phyloP scores from a whole-genome alignment of 345 rosid species.

The Gossypium turneri region DNA sequence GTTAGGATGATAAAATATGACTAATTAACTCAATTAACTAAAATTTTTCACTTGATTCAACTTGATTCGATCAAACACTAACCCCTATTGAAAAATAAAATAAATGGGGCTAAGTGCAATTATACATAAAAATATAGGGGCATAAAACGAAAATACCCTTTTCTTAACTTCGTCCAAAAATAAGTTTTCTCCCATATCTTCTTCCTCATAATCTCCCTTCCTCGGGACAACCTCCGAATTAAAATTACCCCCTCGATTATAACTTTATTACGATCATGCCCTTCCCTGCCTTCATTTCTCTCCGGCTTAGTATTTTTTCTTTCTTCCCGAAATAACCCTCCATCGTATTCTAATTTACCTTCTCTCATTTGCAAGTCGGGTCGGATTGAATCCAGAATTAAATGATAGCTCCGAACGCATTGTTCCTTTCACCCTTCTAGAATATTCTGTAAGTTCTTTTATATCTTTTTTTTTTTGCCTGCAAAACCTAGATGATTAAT shows the following conservation, averaged over 20 bases:
- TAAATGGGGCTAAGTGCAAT: not conserved
- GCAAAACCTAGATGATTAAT: not conserved
- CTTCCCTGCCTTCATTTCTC: slow-evolving; percentile 20
- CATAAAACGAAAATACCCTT: not conserved
- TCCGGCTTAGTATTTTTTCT: not conserved
- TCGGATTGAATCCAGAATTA: slow-evolving; percentile 15
- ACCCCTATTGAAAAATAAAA: no score
- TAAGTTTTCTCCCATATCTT: not conserved
- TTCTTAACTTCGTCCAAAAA: not conserved
- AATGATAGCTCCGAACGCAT: slow-evolving; percentile 1
- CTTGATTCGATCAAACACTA: no score
- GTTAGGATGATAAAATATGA: no score
- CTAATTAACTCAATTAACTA: no score
- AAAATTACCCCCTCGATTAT: slow-evolving; percentile 20
- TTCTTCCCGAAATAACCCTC: slow-evolving; percentile 27
- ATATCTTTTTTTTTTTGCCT: not conserved
- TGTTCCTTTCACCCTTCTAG: slow-evolving; percentile 15
- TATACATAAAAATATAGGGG: not conserved
- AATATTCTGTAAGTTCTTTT: slow-evolving; percentile 28
- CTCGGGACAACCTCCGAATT: not conserved
- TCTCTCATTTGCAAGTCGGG: not conserved
- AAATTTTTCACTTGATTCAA: no score
- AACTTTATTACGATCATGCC: slow-evolving; percentile 34
- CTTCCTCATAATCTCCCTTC: not conserved
- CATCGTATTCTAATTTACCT: slow-evolving; percentile 14